Evolutionary conservation across 2,329 filamentous ascomycete genomes (phyloP).

Genomic region (Beauveria australis): DNA sequence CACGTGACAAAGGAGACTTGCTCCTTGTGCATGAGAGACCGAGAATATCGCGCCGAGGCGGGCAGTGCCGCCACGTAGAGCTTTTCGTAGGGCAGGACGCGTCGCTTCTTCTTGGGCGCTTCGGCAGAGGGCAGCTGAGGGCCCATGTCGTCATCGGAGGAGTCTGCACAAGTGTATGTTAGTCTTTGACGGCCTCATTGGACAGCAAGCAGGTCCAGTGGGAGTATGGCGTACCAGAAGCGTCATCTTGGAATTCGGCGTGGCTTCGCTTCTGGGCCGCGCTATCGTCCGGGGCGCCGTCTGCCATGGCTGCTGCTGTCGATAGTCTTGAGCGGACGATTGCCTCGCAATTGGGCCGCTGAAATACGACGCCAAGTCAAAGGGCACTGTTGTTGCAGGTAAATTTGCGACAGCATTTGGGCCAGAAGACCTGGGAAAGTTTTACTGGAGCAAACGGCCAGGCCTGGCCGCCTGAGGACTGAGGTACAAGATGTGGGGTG

Average conservation of each 20-base stretch:
- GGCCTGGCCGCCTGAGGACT: too few relatives aligned
- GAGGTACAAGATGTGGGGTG: not conserved
- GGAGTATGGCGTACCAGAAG: conserved; percentile 28
- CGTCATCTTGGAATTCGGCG: conserved; percentile 42
- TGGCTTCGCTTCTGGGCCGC: conserved; percentile 42
- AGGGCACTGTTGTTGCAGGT: not conserved
- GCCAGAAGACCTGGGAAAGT: not conserved
- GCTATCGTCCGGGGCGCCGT: conserved; percentile 24
- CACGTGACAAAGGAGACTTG: conserved; percentile 81
- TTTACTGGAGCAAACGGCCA: conserved; percentile 8
- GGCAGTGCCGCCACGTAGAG: conserved; percentile 89
- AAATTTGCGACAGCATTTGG: not conserved
- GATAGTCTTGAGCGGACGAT: not conserved
- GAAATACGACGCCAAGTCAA: not conserved
- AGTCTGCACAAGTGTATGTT: conserved; percentile 26
- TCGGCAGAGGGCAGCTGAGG: conserved; percentile 76
- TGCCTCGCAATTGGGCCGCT: not conserved
- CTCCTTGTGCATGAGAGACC: conserved; percentile 97
- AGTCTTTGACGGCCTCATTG: conserved; percentile 1
- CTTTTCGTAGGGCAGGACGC: conserved; percentile 88
- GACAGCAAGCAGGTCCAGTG: conserved; percentile 28
- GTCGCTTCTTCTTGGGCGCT: conserved; percentile 80
- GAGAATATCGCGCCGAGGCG: conserved; percentile 73
- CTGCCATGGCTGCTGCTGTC: conserved; percentile 18
- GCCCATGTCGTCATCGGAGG: conserved; percentile 87